phyloP scores from a whole-genome alignment of 306 rosid genomes.

The Inga oerstediana region DNA sequence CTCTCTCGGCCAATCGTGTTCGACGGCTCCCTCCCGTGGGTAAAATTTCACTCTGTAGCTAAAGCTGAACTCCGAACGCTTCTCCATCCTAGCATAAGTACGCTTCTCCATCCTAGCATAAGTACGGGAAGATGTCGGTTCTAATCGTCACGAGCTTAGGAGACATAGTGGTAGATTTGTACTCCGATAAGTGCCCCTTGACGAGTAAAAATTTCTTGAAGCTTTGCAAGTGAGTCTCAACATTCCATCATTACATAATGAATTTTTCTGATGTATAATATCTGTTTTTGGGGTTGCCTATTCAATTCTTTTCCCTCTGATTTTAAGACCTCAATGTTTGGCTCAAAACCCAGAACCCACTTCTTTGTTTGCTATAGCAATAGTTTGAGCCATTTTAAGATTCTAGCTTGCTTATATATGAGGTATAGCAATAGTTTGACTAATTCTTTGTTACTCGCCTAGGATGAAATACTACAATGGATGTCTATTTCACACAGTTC shows the following conservation, averaged over 20 bases:
- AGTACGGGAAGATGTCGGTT: constrained; percentile 63
- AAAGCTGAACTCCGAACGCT: neutral
- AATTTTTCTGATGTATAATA: neutral
- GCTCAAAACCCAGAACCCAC: neutral
- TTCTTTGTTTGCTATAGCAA: too few relatives aligned
- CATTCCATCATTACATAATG: neutral
- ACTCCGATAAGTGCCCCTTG: constrained; percentile 73
- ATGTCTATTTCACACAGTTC: constrained; percentile 80
- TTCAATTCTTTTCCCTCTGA: neutral
- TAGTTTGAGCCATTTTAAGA: too few relatives aligned
- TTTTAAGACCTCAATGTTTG: neutral
- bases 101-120: neutral
- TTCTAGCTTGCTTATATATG: neutral
- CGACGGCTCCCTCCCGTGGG: too few relatives aligned
- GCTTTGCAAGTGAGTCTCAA: constrained; percentile 73
- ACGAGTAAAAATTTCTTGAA: constrained; percentile 90
- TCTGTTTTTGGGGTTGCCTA: neutral
- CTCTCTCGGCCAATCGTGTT: too few relatives aligned
- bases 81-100: neutral
- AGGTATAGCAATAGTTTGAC: neutral
- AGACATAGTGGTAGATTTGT: constrained; percentile 79
- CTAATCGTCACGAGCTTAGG: constrained; percentile 87
- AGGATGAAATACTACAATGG: constrained; percentile 91
- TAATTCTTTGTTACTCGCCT: constrained; percentile 14
- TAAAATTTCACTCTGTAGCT: too few relatives aligned